Conservation (phyloP, 352 stramenopile species). For the Phytophthora tentaculata region DNA sequence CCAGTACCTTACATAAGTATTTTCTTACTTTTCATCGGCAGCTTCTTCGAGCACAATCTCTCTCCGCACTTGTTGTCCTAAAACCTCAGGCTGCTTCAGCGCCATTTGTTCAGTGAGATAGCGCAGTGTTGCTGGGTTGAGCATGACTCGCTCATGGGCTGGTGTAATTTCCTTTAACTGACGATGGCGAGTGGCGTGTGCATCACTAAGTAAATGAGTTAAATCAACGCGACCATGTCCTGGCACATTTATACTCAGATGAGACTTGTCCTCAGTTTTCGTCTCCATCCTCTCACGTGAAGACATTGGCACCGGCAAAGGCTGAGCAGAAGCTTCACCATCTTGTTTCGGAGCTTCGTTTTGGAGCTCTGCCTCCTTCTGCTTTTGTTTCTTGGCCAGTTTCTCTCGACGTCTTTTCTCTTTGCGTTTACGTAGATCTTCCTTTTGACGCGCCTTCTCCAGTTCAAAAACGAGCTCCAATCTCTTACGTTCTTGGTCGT, state of each 20-base stretch:
- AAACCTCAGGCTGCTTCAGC: constrained; percentile 43
- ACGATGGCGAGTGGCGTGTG: constrained; percentile 49
- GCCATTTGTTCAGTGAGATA: constrained; percentile 65
- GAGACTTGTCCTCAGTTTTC: constrained; percentile 27
- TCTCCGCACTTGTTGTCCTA: constrained; percentile 20
- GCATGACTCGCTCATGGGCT: constrained; percentile 43
- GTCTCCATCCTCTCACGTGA: constrained; percentile 36
- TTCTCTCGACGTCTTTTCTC: constrained; percentile 67
- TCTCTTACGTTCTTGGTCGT: constrained; percentile 65
- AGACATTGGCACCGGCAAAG: constrained; percentile 22
- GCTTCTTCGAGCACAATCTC: constrained; percentile 51
- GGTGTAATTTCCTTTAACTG: constrained; percentile 41
- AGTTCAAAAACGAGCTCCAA: constrained; percentile 71
- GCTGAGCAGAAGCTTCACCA: constrained; percentile 14
- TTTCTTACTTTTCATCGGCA: constrained; percentile 48
- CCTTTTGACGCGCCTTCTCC: constrained; percentile 71
- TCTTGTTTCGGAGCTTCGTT: constrained; percentile 10
- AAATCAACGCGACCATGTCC: constrained; percentile 57
- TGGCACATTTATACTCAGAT: constrained; percentile 46
- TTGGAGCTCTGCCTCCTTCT: constrained; percentile 18
- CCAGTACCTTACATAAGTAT: background rate
- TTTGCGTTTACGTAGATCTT: constrained; percentile 69
- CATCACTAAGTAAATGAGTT: constrained; percentile 55
- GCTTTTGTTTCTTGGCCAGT: constrained; percentile 55
- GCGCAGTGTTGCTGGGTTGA: constrained; percentile 62